Evolutionary conservation across 805 yeast species (phyloP), one percentile per base, ranked within the genome.

Genomic region (Phaffomyces thermotolerans): DNA sequence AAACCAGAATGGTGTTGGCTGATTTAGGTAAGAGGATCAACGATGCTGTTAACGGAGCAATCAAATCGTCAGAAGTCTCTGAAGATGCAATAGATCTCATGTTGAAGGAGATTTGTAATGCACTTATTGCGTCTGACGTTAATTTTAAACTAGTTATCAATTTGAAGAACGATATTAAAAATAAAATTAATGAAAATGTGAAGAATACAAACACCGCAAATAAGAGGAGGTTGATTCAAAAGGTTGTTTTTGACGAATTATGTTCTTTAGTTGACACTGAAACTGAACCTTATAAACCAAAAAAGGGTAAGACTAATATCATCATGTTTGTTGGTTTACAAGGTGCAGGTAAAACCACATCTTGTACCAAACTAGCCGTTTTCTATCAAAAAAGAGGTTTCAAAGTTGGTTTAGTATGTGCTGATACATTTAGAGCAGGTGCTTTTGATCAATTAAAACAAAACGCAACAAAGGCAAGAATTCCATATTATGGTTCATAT

Each of bases 381-480:
- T 90, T 86, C 62, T 93, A 93, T 62, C 91, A 89, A 58, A 78
- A 90, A 59, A 73, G 97, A 58, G 97, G 97, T 3, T 88, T 81
- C 66, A 90, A 89, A 62, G 95, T 88, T 38, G 98, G 98, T 42
- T 71, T 93, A 60, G 98, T 93, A 23, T 93, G 99, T 77, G 99
- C 99, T 2, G 99, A 93, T 71, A 93, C 99, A 27, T 93, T 91
- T 73, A 81, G 99, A 74, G 99, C 99, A 32, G 99, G 99, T 74
- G 99, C 99, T 3, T 91, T 91, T 70, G 99, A 91, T 67, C 99
- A 91, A 72, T 76, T 91, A 66, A 91, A 93, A 63, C 99, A 91
- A 66, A 91, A 91, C 65, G 98, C 99, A 22, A 88, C 91, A 43
- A 87, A 88, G 68, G 95, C 99, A 2, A 79, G 84, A 53, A 87